Evolutionary conservation across 495 filamentous ascomycete genomes (phyloP), one percentile per base, ranked within the genome.

Genomic region (Bryoglossum gracile): DNA sequence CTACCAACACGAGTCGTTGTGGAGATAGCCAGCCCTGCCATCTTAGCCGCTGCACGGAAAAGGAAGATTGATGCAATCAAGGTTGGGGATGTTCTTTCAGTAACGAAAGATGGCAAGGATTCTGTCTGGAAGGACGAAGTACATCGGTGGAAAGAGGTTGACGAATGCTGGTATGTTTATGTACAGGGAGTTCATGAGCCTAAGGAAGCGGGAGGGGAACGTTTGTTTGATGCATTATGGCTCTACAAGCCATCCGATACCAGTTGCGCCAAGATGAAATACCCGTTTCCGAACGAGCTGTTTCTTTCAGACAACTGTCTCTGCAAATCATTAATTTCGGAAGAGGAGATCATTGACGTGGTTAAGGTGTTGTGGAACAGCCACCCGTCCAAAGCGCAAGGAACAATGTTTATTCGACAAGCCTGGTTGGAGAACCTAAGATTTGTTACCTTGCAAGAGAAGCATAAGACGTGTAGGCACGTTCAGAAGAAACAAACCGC

Each of bases 301-400:
- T 90, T 90, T 58, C 64, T 90, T 8, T 86, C 82, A 0, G 78
- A 88, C 54, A 78, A 89, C 49, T 90, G 86, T 62, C 82, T 80
- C 11, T 89, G 86, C 50, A 62, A 63, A 11, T 69, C 67, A 17
- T 19, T 11, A 16, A 67, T 83, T n/a, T 52, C 70, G 4, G 64
- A 64, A 13, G 55, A 67, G 1, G 73, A 83, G 26, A 65, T 87
- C 6, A 43, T 80, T 10, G 65, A 62, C 6, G 71, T 70, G n/a
- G 68, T 79, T 30, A 43, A 60, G 14, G 71, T 86, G 1, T 68
- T 72, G 21, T 86, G 79, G 66, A 73, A 73, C 38, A 69, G 71
- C 3, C 58, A 38, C 8, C 73, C 76, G 0, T 43, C 58, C 5
- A 61, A 61, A 13, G 61, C 61, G 4, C 54, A 55, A 0, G 64